Evolutionary conservation across 2,329 filamentous ascomycete species (phyloP).

Genomic region (Akanthomyces muscarius): DNA sequence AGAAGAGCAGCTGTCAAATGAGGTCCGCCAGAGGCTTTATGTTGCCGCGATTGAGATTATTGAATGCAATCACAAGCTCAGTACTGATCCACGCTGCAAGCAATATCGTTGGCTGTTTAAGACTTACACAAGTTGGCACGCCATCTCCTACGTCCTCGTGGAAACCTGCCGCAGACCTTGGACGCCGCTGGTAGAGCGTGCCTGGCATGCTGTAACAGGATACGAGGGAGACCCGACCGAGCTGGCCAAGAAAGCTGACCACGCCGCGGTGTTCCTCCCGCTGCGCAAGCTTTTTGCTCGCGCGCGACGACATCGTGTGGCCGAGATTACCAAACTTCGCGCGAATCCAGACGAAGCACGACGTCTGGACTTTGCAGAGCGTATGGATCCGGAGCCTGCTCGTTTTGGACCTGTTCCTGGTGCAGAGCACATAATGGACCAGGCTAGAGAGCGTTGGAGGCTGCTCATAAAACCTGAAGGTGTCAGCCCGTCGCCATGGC

Average conservation of each 20-base stretch:
- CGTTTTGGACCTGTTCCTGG: conserved; percentile 47
- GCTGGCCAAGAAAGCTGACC: conserved; percentile 41
- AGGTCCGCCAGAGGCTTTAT: conserved; percentile 65
- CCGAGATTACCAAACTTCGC: conserved; percentile 47
- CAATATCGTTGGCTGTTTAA: conserved; percentile 48
- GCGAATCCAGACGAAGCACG: conserved; percentile 46
- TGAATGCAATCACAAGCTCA: conserved; percentile 62
- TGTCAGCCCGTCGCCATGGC: conserved; percentile 21
- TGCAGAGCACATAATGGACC: conserved; percentile 44
- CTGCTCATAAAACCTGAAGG: conserved; percentile 39
- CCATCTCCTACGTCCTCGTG: conserved; percentile 46
- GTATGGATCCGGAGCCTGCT: conserved; percentile 39
- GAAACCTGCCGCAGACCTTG: conserved; percentile 45
- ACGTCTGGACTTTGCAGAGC: conserved; percentile 47
- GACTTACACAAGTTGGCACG: conserved; percentile 50
- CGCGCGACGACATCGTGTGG: conserved; percentile 47
- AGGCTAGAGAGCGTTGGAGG: conserved; percentile 47
- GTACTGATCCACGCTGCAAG: conserved; percentile 50
- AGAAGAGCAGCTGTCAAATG: conserved; percentile 53
- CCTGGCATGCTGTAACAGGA: conserved; percentile 43
- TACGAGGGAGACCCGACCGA: conserved; percentile 40
- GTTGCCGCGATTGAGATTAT: conserved; percentile 70
- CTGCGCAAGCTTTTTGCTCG: conserved; percentile 52
- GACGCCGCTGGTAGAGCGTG: conserved; percentile 47
- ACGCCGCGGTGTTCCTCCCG: conserved; percentile 49